Evolutionary conservation across 2,329 filamentous ascomycete species (phyloP), one percentile per base, ranked within the genome.

Genomic region (Didymella arachidicola): DNA sequence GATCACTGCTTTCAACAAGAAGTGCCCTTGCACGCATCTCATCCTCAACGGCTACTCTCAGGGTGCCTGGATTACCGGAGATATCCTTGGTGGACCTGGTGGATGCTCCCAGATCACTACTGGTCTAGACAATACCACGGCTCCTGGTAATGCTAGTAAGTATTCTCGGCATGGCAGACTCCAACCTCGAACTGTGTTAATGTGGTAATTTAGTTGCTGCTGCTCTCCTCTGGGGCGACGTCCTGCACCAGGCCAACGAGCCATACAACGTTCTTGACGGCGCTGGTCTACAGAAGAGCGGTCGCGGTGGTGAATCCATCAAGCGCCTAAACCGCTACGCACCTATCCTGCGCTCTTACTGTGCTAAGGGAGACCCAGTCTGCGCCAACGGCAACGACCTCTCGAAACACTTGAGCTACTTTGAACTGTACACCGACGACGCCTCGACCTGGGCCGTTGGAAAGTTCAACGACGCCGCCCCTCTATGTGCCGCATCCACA

Each of bases 381-480:
- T 89, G 87, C 79, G 88, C 85, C 72, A 84, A 83, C 44, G 87
- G 86, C 49, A 84, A 80, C 66, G 79, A 87, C 62, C 78, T 81
- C 30, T 80, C 81, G 62, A 80, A 82, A 18, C 86, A 88, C 71
- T 82, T 87, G 69, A 81, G 83, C 52, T 88, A 88, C 62, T 85
- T 82, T 50, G 59, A 69, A 51, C 22, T 48, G 41, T 67, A 65
- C 62, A 63, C 64, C 45, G 62, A 67, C 16, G 61, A 68, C 44
- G 67, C 65, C 53, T 61, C 65, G 44, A 63, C 49, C 54, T 69
- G 67, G 67, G 60, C 62, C 50, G 64, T 68, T 59, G 53, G 57
- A 61, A 69, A 67, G 64, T 7, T 69, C 60, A 63, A 67, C 57
- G 63, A 57, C 52, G 57, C 53, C 48, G 59, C 63, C 45, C 63